Percentiles rank a stretch among this genome's conserved stretches.
Conservation (phyloP, 352 stramenopile species). For the Phytophthora hibernalis region DNA sequence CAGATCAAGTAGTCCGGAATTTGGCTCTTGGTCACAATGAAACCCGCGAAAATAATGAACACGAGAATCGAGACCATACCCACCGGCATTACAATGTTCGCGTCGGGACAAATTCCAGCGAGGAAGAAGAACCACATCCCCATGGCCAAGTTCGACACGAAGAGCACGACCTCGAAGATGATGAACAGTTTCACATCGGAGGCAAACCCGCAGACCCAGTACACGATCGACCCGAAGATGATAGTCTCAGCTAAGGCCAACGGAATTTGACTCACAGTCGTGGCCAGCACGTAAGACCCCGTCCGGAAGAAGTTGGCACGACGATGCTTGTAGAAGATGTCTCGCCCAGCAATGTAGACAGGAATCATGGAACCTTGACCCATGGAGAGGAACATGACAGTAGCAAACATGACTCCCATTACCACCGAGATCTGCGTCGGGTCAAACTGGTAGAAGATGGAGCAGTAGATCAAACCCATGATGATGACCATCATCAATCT, state of each 20-base stretch:
- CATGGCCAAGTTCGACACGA: slow-evolving; percentile 43
- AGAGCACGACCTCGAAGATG: slow-evolving; percentile 30
- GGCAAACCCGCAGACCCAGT: slow-evolving; percentile 54
- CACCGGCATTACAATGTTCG: slow-evolving; percentile 26
- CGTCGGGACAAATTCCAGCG: slow-evolving; percentile 28
- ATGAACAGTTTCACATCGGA: neutral
- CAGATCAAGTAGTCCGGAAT: slow-evolving; percentile 35
- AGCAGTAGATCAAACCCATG: slow-evolving; percentile 33
- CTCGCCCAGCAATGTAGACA: slow-evolving; percentile 30
- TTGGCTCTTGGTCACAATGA: neutral
- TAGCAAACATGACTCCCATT: slow-evolving; percentile 72
- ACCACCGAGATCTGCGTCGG: slow-evolving; percentile 30
- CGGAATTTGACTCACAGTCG: slow-evolving; percentile 16
- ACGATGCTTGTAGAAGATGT: too few species aligned
- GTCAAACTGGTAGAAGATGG: slow-evolving; percentile 30
- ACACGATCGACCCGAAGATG: slow-evolving; percentile 56
- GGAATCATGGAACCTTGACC: slow-evolving; percentile 32
- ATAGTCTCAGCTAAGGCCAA: slow-evolving; percentile 51
- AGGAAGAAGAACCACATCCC: slow-evolving; percentile 44
- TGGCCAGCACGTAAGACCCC: slow-evolving; percentile 21
- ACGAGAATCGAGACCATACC: slow-evolving; percentile 26
- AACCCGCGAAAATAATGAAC: slow-evolving; percentile 46
- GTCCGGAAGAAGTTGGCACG: too few species aligned
- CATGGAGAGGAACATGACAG: slow-evolving; percentile 72
- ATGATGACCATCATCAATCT: slow-evolving; percentile 31